Evolutionary conservation across 176 grass and related monocot genomes (phyloP), one percentile per base, ranked within the genome.

Genomic region (Saccharum spontaneum): DNA sequence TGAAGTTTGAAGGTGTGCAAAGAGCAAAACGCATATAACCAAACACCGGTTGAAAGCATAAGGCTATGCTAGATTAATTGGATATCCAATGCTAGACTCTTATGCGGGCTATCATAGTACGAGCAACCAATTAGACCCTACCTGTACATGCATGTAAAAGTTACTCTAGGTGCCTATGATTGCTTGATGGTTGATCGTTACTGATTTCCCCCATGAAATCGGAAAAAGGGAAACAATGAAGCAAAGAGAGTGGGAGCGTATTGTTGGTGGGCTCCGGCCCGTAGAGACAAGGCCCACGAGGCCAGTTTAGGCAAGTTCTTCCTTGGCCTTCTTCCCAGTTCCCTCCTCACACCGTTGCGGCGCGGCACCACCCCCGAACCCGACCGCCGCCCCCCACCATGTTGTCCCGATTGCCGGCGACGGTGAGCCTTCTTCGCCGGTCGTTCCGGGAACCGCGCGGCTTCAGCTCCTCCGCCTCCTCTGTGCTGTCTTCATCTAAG

Each of bases 241-340:
- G 13, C 5, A 50, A 50, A 50, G 48, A 50, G 15, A 22, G 17
- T 55, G 5, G 18, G 18, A 20, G 71, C 43, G 17, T 0, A 24
- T 7, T 30, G 6, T 5, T n/a, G 40, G 20, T n/a, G 41, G 45
- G 4, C 15, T 52, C 12, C 71, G 80, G 80, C 66, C 80, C 74
- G 33, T 64, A 23, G 1, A 41, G 11, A n/a, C 15, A 83, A 78
- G 80, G 86, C 75, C 87, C 81, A 84, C 34, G 43, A 68, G 31
- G 72, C 72, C 39, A 83, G 88, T 88, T 91, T 91, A 86, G 89
- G 86, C 79, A 82, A n/a, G 86, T 89, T 91, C 77, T 63, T 61
- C 36, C 31, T 34, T 10, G 54, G 31, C 45, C 28, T 15, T 30
- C 13, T 17, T 71, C 23, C 64, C n/a, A 40, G 16, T 36, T 54